Base-by-base conservation (phyloP, 805 yeast genomes). In the Alloascoidea hylecoeti region DNA sequence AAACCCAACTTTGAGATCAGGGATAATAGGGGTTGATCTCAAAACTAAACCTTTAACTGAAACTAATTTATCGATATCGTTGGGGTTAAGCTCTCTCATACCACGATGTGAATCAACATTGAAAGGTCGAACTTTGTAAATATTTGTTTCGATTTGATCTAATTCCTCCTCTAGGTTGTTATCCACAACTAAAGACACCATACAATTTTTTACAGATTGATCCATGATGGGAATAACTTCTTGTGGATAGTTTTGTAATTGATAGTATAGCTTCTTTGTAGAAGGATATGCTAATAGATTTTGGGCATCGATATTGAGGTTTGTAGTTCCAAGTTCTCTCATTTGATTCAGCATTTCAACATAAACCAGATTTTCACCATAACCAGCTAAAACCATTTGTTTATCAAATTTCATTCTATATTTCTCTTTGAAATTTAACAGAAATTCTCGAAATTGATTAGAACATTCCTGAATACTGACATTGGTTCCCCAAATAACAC, bases 401-500 rank as follows among this genome's bases (percentile, higher is more conserved):
- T 57, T 60, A 35, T 70, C 77, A 42, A 66, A 53, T 4, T 53
- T 51, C 47, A 71, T 72, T 42, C 96, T 69, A 57, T 82, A 76
- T 50, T 77, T 80, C 59, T 70, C 61, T 53, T 85, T 82, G 65
- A 86, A 92, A 17, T 79, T 72, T 78, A 81, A 77, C 49, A 92
- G 61, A 47, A 92, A 92, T 45, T 77, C 77, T 45, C 94, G 68
- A 61, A 92, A 89, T 37, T 72, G 68, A 46, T 75, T 79, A 30
- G 82, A 70, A 48, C 92, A 78, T 51, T 92, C 96, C 51, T 76
- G 83, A 51, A 92, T 88, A 36, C 94, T 80, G 17, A 92, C 95
- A 52, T 89, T 86, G 1, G 98, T 92, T 58, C 98, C 98, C 98
- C 98, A 92, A 51, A 92, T 89, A 39, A 92, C 95, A 50, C 94